Evolutionary conservation across 208 protist genomes (phyloP), one percentile per base, ranked within the genome.

Genomic region (Blastocrithidia nonstop): DNA sequence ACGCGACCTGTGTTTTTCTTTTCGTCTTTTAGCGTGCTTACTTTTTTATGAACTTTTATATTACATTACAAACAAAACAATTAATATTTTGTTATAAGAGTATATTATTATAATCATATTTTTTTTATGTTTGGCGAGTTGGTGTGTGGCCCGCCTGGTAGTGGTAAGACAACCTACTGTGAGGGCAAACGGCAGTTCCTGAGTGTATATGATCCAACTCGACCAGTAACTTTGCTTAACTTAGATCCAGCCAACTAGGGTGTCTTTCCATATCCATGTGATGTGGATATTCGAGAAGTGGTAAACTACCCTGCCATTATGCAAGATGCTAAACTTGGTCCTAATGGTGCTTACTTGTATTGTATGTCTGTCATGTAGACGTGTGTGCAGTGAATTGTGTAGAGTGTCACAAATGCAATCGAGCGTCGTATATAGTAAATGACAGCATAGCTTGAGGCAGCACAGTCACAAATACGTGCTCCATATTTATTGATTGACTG

Each of bases 211-310:
- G 91, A 93, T 45, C 68, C 71, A 5, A 69, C 63, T 6, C 71
- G 92, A 5, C 85, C 87, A 17, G 77, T 89, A 6, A 54, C 69
- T 3, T 40, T 98, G 43, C 62, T 99, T 8, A 99, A 99, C 73
- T 64, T 99, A 0, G 97, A 99, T 63, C 97, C 97, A 0, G 96
- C 96, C 6, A 99, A 98, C 70, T 95, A 98, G 43, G 51, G 64
- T 31, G 45, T 97, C n/a, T 90, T 92, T 38, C 83, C 77, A 5
- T 96, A 98, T 68, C 72, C 87, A 16, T 85, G 77, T 54, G 69
- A 87, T 31, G 73, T 98, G 3, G 88, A 98, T 55, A 71, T 98
- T 6, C 60, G 71, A 5, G 84, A 97, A 4, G 45, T 98, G 0
- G 75, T 98, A 4, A 69, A 63, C 20, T 76, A 97, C 11, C 64